Base-by-base conservation (phyloP, 306 rosid genomes). In the Casuarina equisetifolia region DNA sequence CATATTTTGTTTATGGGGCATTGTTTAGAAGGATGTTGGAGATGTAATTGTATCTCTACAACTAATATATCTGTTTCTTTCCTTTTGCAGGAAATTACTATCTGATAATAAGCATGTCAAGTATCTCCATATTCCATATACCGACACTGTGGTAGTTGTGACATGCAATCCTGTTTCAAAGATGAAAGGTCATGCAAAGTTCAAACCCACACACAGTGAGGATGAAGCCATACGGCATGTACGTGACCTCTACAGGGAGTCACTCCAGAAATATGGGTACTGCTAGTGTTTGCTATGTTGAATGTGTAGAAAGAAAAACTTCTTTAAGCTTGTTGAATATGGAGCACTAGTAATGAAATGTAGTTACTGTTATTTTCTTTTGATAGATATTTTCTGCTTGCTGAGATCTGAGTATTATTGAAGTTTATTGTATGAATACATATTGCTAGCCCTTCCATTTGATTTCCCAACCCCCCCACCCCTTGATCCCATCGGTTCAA, bases 61-160 rank as follows among this genome's bases (percentile, higher is more conserved):
- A 58, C 54, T 58, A 25, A 45, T 64, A 16, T n/a, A 32, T 35
- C 42, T 51, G 16, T 35, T 76, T 76, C 43, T 46, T 15, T 76
- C 36, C 49, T 53, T 59, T 52, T 52, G 35, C 82, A 89, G 90
- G 89, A 95, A 95, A 77, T 80, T 89, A 77, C 87, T 95, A 43
- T 84, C 94, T 52, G 97, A 95, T 55, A 92, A 95, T 81, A 95
- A 90, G 88, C 97, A 95, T 82, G 90, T 95, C 76, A 95, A 92
- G 84, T 95, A 91, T 82, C 96, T 95, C 67, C 71, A 95, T 69
- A 88, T 95, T 66, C 97, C 97, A 15, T 95, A 91, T 78, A 90
- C 96, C 0, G 91, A 91, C 61, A 62, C 89, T 62, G 92, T 90
- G 59, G 97, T 92, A 85, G 91, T 95, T 66, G 97, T 95, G 84